phyloP scores from a whole-genome alignment of 2,329 filamentous ascomycete species.

The Phaeosphaeria sp. region DNA sequence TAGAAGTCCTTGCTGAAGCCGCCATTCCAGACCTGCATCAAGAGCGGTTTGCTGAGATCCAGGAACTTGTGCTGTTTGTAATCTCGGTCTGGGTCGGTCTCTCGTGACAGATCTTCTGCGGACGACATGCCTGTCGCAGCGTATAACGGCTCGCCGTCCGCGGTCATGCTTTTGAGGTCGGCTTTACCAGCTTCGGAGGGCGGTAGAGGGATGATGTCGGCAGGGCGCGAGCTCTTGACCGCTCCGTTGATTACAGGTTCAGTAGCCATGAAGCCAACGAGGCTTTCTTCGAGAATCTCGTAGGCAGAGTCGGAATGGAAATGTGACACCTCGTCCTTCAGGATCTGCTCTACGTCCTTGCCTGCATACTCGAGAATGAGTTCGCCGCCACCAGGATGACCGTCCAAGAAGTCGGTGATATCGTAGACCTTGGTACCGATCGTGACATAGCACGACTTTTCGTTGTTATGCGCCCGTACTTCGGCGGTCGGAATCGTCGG shows the following conservation, averaged over 20 bases:
- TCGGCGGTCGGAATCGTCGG: constrained; percentile 83
- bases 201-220: constrained; percentile 60
- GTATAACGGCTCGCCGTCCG: constrained; percentile 58
- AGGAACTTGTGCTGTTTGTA: constrained; percentile 94
- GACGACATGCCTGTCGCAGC: constrained; percentile 82
- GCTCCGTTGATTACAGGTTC: constrained; percentile 62
- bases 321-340: constrained; percentile 84
- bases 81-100: constrained; percentile 78
- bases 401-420: constrained; percentile 86
- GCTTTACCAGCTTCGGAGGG: constrained; percentile 56
- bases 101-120: constrained; percentile 83
- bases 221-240: constrained; percentile 55
- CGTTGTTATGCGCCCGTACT: constrained; percentile 79
- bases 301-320: constrained; percentile 91
- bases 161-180: constrained; percentile 57
- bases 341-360: constrained; percentile 81
- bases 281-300: constrained; percentile 86
- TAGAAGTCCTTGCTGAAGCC: constrained; percentile 97
- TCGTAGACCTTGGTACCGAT: constrained; percentile 92
- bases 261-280: constrained; percentile 79
- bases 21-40: constrained; percentile 86
- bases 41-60: constrained; percentile 81
- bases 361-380: constrained; percentile 89
- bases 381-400: constrained; percentile 89
- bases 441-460: constrained; percentile 90